Evolutionary conservation across 129 eudicot species (phyloP), one percentile per base, ranked within the genome.

Genomic region (Daucus carota): DNA sequence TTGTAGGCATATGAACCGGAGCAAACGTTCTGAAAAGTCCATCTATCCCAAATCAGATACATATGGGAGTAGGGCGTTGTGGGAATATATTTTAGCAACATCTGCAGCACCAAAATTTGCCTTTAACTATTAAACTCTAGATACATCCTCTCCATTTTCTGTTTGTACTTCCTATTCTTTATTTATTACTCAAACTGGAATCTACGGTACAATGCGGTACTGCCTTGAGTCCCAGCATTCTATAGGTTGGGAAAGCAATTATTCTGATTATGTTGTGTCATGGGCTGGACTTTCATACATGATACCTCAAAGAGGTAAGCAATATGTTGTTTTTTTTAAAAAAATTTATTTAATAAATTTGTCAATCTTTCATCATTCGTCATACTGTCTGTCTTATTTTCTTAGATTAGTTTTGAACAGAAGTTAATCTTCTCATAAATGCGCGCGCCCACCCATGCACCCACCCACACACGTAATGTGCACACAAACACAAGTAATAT

Each of bases 11-110:
- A 70, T 32, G 33, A 60, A 87, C 41, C 59, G 82, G 87, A 40
- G 70, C 78, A 73, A 85, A 78, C 52, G 85, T 78, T 45, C 77
- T 44, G 71, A 77, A 80, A 60, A 78, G 60, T 82, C 78, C 80
- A 43, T 71, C 75, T 77, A 74, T 52, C 72, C 79, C 82, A 29
- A 84, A 74, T 76, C 76, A 82, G 65, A 82, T 72, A 62, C 52
- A 46, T 31, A 34, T 33, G 75, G 77, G 79, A 72, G 80, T 46
- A 80, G 80, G 60, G 83, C 70, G 31, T 57, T 70, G 65, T 74
- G 80, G 86, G 40, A 60, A 72, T 80, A 77, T 75, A 52, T 83
- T 80, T 78, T 78, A 80, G 73, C 79, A 85, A 28, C 81, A 80
- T 77, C 79, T 68, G 47, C 75, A 78, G 71, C 75, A 67, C 28